Conservation (phyloP, 1,139 yeast genomes). For the Hansenula lynferdii region DNA sequence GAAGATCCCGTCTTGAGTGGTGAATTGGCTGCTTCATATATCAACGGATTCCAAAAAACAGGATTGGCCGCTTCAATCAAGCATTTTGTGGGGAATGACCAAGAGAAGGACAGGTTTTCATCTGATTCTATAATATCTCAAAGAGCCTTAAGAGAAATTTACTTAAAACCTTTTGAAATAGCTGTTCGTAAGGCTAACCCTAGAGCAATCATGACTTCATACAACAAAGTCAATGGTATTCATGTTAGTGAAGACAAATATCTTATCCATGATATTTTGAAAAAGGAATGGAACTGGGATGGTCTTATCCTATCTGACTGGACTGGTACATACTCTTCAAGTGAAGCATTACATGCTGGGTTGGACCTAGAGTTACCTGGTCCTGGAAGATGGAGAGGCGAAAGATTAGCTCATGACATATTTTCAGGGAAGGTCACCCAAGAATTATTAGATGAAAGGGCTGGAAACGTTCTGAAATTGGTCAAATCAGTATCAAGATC, state of each 20-base stretch:
- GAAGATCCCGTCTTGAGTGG: conserved; percentile 62
- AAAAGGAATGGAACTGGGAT: conserved; percentile 52
- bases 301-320: conserved; percentile 60
- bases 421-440: too few species aligned
- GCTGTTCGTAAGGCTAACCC: conserved; percentile 47
- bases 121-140: conserved; percentile 46
- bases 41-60: conserved; percentile 49
- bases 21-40: conserved; percentile 40
- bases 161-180: conserved; percentile 56
- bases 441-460: conserved; percentile 41
- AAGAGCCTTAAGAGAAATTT: conserved; percentile 57
- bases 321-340: conserved; percentile 53
- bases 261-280: conserved; percentile 39
- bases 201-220: conserved; percentile 51
- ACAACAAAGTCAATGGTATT: conserved; percentile 54
- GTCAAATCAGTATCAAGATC: conserved; percentile 38
- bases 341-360: conserved; percentile 48
- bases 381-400: conserved; percentile 42
- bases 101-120: conserved; percentile 49
- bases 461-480: conserved; percentile 38
- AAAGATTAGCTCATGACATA: conserved; percentile 24
- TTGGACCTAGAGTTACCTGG: conserved; percentile 65
- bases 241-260: conserved; percentile 46
- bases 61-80: conserved; percentile 53
- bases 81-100: conserved; percentile 58